Base-by-base conservation (phyloP, 2,329 filamentous ascomycete species). In the Colletotrichum camelliae region DNA sequence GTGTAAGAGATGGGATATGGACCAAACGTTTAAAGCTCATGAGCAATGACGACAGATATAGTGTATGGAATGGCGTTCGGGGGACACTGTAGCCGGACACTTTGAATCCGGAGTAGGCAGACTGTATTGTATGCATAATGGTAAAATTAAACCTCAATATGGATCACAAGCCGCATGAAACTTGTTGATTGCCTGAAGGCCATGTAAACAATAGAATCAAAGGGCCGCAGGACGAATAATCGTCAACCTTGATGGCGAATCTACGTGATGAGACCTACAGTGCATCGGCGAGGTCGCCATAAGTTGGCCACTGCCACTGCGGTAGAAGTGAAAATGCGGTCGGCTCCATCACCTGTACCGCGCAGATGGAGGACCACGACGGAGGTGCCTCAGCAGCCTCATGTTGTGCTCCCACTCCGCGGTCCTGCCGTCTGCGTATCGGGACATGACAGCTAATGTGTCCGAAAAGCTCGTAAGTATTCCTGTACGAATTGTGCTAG, bases 41-140 rank as follows among this genome's bases (percentile, higher is more conserved):
- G 72, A 75, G 72, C 29, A 9, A 75, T 72, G 72, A 75, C 55
- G 60, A 31, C 29, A 55, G 33, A 4, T 48, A 48, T 24, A 67
- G 31, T 18, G 29, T 65, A 18, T 24, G 27, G 18, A 35, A 55
- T 9, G 62, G 72, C 72, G 48, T 72, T 67, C 8, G 27, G 27
- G 29, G 31, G 24, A 24, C 3, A 48, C 1, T 48, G 0, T 48
- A n/a, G 18, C 39, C 39, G 39, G 39, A 1, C 27, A 0, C 27
- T n/a, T 18, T 27, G 5, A 48, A 9, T 15, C 21, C 33, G 27
- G 21, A 4, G 33, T 21, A 35, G 24, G 21, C 55, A 58, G 57
- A 12, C 12, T 21, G 48, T 58, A 39, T 39, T 55, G 13, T 35
- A 37, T 60, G 43, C 18, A 8, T 74, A 67, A 72, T 72, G 52